Base-by-base conservation (phyloP, 78 protist species). In the Dictyostelium brefeldianum region DNA sequence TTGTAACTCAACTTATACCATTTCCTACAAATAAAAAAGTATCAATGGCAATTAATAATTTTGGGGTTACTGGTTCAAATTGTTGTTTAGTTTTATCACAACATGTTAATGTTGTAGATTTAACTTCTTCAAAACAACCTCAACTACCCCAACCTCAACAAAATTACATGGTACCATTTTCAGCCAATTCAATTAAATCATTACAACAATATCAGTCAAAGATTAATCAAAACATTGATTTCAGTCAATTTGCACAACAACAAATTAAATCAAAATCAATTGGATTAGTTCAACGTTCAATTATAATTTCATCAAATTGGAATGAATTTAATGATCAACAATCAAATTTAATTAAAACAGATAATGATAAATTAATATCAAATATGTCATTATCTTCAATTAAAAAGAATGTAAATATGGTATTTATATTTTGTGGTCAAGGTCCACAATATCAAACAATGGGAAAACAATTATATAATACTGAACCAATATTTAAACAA, bases 51-150 rank as follows among this genome's bases (percentile, higher is more conserved):
- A 64, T 85, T 15, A 85, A 85, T 62, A 56, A 74, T 29, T 96
- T 95, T 73, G 98, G 98, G 57, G 75, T 89, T 9, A 92, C 70
- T 25, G 70, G 70, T 62, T 51, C 48, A 77, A 36, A 27, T 53
- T 8, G 79, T 65, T 20, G 97, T 36, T 25, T 96, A 20, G 43
- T 69, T 22, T 80, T 93, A 29, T 95, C 95, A 62, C 96, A 96
- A 29, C 78, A 36, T 36, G 43, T 94, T 83, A 83, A 92, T 43
- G 95, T 95, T 29, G 75, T 95, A 29, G 92, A 96, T 65, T 74
- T 22, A n/a, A n/a, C n/a, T n/a, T n/a, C n/a, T n/a, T n/a, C n/a
- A n/a, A n/a, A n/a, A 27, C 41, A 20, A 22, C 79, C 1, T 2
- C 79, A 15, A 54, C 14, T 0, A 54, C 14, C 14, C 6, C 14